Percentiles rank a stretch among this genome's conserved stretches.
Evolutionary conservation across 495 filamentous ascomycete genomes (phyloP).

Genomic region (Podospora tetraspora): DNA sequence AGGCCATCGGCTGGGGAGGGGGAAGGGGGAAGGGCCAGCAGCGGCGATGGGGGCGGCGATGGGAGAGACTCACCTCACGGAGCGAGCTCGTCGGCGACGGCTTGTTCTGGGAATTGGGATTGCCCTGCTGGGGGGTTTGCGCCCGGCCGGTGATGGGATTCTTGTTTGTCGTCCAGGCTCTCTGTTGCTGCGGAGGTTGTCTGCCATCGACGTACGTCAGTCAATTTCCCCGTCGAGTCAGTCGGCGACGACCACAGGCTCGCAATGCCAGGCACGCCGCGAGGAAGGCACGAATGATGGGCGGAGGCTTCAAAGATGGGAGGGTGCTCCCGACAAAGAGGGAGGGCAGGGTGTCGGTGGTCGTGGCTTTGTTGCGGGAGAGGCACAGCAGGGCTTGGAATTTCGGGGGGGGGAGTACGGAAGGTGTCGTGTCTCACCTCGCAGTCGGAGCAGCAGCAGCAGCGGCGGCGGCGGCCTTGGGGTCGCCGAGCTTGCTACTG

Average conservation of each 20-base stretch:
- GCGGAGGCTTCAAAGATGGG: conserved; percentile 1
- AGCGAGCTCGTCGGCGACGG: conserved; percentile 28
- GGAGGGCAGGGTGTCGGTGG: neutral
- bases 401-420: conserved; percentile 13
- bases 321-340: conserved; percentile 1
- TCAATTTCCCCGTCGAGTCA: conserved; percentile 11
- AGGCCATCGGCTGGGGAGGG: conserved; percentile 18
- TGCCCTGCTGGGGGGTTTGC: conserved; percentile 20
- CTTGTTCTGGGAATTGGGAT: conserved; percentile 27
- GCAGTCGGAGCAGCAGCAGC: conserved; percentile 22
- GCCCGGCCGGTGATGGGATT: conserved; percentile 37
- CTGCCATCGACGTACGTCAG: conserved; percentile 30
- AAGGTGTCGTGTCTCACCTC: conserved; percentile 35
- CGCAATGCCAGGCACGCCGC: neutral
- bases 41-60: neutral
- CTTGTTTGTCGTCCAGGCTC: conserved; percentile 36
- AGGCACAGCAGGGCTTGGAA: conserved; percentile 18
- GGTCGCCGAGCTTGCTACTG: conserved; percentile 35
- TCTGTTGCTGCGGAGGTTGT: conserved; percentile 36
- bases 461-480: conserved; percentile 23
- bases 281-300: conserved; percentile 5
- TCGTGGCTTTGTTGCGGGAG: conserved; percentile 22
- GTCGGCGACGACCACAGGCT: neutral
- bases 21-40: neutral
- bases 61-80: conserved; percentile 29